Evolutionary conservation across 2,329 filamentous ascomycete species (phyloP).

Genomic region (Fusarium tuaranense): DNA sequence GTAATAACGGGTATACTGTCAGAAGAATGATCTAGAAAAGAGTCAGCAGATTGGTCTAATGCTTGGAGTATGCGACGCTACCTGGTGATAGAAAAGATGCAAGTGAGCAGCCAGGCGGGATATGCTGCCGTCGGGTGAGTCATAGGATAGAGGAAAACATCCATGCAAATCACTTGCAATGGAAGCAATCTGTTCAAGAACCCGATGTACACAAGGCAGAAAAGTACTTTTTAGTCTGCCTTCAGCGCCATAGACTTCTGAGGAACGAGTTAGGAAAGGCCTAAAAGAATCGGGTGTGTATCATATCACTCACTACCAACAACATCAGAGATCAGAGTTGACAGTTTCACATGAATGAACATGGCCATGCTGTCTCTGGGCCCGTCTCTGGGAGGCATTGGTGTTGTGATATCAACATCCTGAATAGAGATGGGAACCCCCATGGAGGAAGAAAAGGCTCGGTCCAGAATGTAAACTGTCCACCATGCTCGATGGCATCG

Average conservation of each 20-base stretch:
- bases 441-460: neutral
- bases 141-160: neutral
- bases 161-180: neutral
- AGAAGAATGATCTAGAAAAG: neutral
- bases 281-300: neutral
- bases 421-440: neutral
- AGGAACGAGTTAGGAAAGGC: neutral
- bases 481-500: neutral
- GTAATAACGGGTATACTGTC: neutral
- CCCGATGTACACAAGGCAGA: neutral
- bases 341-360: neutral
- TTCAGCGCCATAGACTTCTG: neutral
- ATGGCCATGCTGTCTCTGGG: neutral
- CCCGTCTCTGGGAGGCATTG: neutral
- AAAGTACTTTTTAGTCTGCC: neutral
- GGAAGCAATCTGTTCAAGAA: neutral
- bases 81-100: neutral
- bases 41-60: neutral
- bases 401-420: neutral
- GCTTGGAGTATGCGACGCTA: neutral
- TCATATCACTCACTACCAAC: neutral
- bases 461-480: neutral
- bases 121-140: neutral
- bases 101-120: neutral
- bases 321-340: neutral